Evolutionary conservation across 2,329 filamentous ascomycete genomes (phyloP), one percentile per base, ranked within the genome.

Genomic region (Fusarium neocosmosporiellum): DNA sequence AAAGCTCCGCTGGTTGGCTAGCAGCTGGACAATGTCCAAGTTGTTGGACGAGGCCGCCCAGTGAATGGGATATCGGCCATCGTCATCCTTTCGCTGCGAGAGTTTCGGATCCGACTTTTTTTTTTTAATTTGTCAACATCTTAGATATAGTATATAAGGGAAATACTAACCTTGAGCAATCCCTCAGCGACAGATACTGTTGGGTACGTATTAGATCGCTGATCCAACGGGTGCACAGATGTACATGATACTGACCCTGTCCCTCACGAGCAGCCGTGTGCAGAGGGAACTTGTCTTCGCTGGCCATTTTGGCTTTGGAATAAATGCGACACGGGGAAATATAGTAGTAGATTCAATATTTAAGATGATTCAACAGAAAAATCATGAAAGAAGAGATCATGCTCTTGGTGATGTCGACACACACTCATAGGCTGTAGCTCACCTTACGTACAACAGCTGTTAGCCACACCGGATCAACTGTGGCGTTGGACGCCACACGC

Each of bases 11-110:
- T 87, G 86, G 64, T 93, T 88, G 3, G 93, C 88, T 5, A 98
- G 86, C 22, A 96, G 80, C 58, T 92, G 86, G 20, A 94, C 91
- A 67, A 98, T 94, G 27, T 91, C 88, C 8, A 92, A 83, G 74
- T 91, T 92, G 80, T 96, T 97, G 81, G 93, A 93, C 24, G 95
- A 96, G 2, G 91, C 90, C 0, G 96, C 96, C 96, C 96, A 99
- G 86, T 99, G 96, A 65, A 98, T 91, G 3, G 96, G 92, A 39
- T 98, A 89, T 50, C 96, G 93, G 18, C 94, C 94, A 81, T 99
- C 96, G 57, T 94, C 92, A 78, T 99, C 96, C 77, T 91, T 90
- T 66, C 83, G 83, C 54, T 85, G 87, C 29, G 94, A 91, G 41
- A 97, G 89, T 78, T 93, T 95, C 3, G 93, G 91, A 78, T 97